Evolutionary conservation across 441 rosid genomes (phyloP).

Genomic region (Gossypium gossypioides): DNA sequence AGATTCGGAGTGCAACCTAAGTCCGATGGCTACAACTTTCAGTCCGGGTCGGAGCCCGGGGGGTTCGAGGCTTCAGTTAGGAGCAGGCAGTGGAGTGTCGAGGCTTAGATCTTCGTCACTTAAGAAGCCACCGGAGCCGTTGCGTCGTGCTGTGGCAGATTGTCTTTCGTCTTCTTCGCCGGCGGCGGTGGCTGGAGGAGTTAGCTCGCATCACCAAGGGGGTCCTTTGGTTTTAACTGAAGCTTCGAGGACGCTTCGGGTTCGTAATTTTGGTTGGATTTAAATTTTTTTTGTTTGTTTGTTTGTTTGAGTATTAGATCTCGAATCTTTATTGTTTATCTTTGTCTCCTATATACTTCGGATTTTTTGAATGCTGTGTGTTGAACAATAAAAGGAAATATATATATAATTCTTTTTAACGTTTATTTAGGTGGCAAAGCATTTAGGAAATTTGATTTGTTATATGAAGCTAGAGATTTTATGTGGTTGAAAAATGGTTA

Average conservation of each 20-base stretch:
- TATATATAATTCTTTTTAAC: not conserved
- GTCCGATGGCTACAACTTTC: conserved; percentile 37
- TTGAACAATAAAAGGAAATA: not conserved
- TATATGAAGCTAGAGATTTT: not conserved
- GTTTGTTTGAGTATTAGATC: conserved; percentile 13
- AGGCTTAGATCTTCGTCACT: conserved; percentile 77
- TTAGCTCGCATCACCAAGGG: conserved; percentile 45
- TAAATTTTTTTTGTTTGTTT: not conserved
- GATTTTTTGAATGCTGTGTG: not conserved
- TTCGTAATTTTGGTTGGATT: conserved; percentile 19
- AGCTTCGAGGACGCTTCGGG: conserved; percentile 87
- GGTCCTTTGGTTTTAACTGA: conserved; percentile 46
- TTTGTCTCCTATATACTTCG: not conserved
- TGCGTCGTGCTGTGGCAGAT: conserved; percentile 85
- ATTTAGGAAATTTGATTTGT: not conserved
- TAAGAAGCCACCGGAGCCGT: conserved; percentile 95
- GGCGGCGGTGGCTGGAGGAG: conserved; percentile 1
- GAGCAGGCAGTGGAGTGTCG: conserved; percentile 34
- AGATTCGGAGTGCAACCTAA: not conserved
- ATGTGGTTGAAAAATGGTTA: not conserved
- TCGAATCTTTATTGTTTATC: conserved; percentile 3
- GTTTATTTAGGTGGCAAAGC: not conserved
- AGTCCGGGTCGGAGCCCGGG: conserved; percentile 66
- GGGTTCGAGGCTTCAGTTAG: conserved; percentile 45
- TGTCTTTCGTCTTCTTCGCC: conserved; percentile 39